A percentile compares a stretch with the other conserved stretches of the same genome.
phyloP scores from a whole-genome alignment of 2,329 filamentous ascomycete species.

The Xylariaceae sp. region DNA sequence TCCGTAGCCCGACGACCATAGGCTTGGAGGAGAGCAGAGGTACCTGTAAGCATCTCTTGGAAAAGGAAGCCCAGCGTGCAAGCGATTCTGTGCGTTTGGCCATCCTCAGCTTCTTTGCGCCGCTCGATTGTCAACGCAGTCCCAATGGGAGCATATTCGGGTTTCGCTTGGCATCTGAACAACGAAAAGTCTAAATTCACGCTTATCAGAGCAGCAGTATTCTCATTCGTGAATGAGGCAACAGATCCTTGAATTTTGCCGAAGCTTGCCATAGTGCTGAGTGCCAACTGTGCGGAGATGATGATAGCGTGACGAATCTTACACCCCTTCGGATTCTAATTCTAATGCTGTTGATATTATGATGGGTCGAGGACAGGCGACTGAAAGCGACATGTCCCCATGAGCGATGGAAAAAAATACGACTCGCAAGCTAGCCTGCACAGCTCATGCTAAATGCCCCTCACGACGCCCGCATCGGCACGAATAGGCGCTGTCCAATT shows the following conservation, averaged over 20 bases:
- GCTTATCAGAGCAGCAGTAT: slow-evolving; percentile 1
- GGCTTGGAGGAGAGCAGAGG: neutral
- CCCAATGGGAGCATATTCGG: slow-evolving; percentile 3
- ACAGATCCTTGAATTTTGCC: neutral
- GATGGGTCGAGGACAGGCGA: too few species aligned
- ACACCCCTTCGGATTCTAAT: too few species aligned
- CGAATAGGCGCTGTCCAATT: too few species aligned
- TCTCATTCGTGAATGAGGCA: slow-evolving; percentile 3
- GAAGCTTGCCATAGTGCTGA: too few species aligned
- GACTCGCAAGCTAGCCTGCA: too few species aligned
- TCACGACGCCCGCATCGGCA: too few species aligned
- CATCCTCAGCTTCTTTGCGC: slow-evolving; percentile 7
- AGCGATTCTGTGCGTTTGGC: slow-evolving; percentile 3
- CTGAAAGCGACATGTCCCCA: too few species aligned
- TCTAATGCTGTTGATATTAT: too few species aligned
- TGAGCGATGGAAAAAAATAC: too few species aligned
- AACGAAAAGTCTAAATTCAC: slow-evolving; percentile 6
- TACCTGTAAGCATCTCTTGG: neutral
- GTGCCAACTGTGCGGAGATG: too few species aligned
- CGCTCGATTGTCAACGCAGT: neutral
- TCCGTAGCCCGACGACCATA: slow-evolving; percentile 5
- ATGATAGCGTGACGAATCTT: too few species aligned
- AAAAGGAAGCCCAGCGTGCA: slow-evolving; percentile 6
- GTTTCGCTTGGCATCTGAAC: slow-evolving; percentile 1
- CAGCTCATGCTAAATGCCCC: too few species aligned